Conservation (phyloP, 2,329 filamentous ascomycete genomes). For the Colletotrichum brevisporum region DNA sequence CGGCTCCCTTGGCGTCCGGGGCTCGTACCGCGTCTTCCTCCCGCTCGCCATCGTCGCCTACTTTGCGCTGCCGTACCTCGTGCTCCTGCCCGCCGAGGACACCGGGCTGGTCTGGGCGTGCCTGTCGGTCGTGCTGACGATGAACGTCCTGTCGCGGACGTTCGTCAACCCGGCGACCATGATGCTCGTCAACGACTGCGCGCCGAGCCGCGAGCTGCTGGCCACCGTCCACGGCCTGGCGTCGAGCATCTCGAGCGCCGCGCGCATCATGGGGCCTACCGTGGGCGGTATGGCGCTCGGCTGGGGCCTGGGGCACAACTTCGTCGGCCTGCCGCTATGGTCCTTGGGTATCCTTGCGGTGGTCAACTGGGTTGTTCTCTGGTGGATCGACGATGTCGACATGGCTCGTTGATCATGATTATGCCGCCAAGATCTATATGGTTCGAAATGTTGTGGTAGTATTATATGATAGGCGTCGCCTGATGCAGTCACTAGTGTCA, state of each 20-base stretch:
- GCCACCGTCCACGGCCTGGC: constrained; percentile 46
- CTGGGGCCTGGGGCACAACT: constrained; percentile 44
- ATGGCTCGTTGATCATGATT: constrained; percentile 11
- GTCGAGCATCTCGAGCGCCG: constrained; percentile 44
- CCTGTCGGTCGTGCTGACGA: constrained; percentile 35
- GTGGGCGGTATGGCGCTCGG: constrained; percentile 43
- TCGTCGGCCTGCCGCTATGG: constrained; percentile 45
- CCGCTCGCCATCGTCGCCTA: constrained; percentile 44
- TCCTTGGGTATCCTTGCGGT: constrained; percentile 21
- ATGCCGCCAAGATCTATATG: not conserved
- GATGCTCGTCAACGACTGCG: constrained; percentile 46
- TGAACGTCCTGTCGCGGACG: constrained; percentile 44
- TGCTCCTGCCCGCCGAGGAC: constrained; percentile 39
- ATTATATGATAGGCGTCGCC: too few species aligned
- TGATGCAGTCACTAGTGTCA: too few species aligned
- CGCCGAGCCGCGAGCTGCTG: constrained; percentile 42
- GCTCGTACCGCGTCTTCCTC: constrained; percentile 43
- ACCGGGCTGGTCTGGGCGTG: constrained; percentile 42
- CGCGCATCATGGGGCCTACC: constrained; percentile 44
- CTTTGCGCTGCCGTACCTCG: constrained; percentile 42
- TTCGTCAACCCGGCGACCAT: constrained; percentile 46
- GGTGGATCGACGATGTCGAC: constrained; percentile 30
- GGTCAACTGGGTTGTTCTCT: constrained; percentile 32
- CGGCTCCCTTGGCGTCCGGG: constrained; percentile 36
- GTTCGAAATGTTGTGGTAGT: too few species aligned